Base-by-base conservation (phyloP, 768 basidiomycete species). In the Boletus subcaerulescens region DNA sequence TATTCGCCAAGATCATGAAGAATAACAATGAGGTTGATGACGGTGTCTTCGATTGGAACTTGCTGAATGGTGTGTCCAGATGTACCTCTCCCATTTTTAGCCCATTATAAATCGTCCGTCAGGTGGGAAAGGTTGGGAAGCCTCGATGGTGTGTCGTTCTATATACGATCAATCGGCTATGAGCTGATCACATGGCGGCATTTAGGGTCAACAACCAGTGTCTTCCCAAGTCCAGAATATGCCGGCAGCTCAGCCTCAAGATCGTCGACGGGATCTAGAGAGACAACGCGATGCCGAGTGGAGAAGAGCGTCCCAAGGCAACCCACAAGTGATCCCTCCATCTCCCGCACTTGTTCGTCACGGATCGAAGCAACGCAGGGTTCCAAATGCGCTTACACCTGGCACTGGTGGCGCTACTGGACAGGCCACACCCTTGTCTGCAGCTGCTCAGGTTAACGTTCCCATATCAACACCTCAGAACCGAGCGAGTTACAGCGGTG, bases 51-150 rank as follows among this genome's bases (percentile, higher is more conserved):
- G 97, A 99, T 71, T 99, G 97, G 97, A 97, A 96, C 76, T 61
- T 87, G 56, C 74, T 98, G 48, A 94, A 98, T 65, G 86, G 89
- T 89, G 60, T 53, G 77, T 56, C 22, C 17, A 20, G 18, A 31
- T 20, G 17, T 43, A 15, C 5, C 15, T 46, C 24, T 48, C 5
- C 45, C 45, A 31, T 26, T 17, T 47, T 41, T n/a, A 4, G 35
- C 60, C 60, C 44, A 64, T 54, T 53, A 29, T 53, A 29, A 29
- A 15, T 26, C 42, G 29, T 45, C 63, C 42, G 29, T 47, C 63
- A 91, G 89, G 86, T 61, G 95, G 94, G 45, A 90, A 90, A 74
- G 96, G 96, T 50, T 98, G 95, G 95, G 94, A 98, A 73, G 81
- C 81, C 44, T 85, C 86, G 38, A 72, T 82, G 71, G 91, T 91